Conservation (phyloP, 2,329 filamentous ascomycete genomes). For the Aspergillus arachidicola region DNA sequence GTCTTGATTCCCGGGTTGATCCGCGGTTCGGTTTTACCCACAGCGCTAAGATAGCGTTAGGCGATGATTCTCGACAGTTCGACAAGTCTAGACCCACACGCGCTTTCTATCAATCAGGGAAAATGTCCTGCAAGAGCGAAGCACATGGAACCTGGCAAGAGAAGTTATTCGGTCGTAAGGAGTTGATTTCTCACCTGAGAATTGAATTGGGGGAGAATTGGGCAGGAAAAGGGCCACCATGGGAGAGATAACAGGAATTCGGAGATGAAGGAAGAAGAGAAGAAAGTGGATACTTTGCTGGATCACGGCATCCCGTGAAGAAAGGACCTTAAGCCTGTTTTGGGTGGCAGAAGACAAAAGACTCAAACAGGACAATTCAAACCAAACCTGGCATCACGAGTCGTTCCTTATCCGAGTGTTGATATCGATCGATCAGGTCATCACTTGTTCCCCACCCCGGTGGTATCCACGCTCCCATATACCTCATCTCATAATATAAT, state of each 20-base stretch:
- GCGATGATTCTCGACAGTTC: constrained; percentile 15
- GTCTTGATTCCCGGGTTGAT: constrained; percentile 14
- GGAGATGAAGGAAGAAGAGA: neutral
- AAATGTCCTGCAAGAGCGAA: neutral
- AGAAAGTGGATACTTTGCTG: neutral
- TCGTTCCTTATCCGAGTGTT: neutral
- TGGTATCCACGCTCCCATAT: neutral
- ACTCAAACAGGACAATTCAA: neutral
- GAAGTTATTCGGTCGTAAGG: neutral
- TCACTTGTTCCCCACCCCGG: neutral
- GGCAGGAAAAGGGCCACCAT: neutral
- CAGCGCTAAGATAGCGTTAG: constrained; percentile 14
- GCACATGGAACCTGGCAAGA: constrained; percentile 7
- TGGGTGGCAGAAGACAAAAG: constrained; percentile 2
- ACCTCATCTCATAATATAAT: neutral
- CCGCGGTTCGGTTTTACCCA: constrained; percentile 13
- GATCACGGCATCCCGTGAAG: neutral
- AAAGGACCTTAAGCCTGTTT: constrained; percentile 2
- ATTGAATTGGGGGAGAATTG: neutral
- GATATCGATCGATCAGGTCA: neutral
- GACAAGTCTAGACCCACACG: constrained; percentile 7
- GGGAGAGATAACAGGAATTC: neutral
- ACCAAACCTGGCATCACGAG: neutral
- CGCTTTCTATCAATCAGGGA: neutral
- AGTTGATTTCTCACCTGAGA: neutral